A percentile compares a stretch with the other conserved stretches of the same genome.
phyloP scores from a whole-genome alignment of 2,329 filamentous ascomycete genomes.

The Microdochium bolleyi region DNA sequence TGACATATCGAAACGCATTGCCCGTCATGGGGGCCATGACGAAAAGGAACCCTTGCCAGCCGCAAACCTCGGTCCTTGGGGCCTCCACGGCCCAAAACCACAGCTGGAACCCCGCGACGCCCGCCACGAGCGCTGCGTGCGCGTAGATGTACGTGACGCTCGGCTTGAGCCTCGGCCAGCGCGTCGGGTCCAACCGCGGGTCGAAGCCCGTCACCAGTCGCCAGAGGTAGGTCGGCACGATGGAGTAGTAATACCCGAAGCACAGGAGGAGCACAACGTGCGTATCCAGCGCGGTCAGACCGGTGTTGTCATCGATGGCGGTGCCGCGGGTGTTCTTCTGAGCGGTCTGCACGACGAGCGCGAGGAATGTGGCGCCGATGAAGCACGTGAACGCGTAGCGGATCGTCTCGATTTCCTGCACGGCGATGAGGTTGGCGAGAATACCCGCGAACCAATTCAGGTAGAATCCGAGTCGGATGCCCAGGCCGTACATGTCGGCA shows the following conservation, averaged over 20 bases:
- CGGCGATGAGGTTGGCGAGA: neutral
- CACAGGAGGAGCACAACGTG: neutral
- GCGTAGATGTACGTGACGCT: neutral
- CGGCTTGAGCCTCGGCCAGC: neutral
- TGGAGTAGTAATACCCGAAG: neutral
- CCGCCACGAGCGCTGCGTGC: neutral
- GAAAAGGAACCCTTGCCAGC: neutral
- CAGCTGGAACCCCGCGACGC: neutral
- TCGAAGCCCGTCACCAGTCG: neutral
- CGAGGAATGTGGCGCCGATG: neutral
- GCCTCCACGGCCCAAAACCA: neutral
- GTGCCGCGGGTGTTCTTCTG: neutral
- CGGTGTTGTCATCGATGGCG: no score
- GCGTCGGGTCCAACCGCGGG: neutral
- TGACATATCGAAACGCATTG: neutral
- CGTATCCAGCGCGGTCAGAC: neutral
- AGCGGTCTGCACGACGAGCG: neutral
- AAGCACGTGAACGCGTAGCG: neutral
- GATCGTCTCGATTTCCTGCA: neutral
- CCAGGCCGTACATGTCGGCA: neutral
- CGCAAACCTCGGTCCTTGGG: slow-evolving; percentile 3
- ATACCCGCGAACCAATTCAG: neutral
- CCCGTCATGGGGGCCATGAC: neutral
- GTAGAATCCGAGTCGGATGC: neutral
- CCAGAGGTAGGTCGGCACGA: neutral